Evolutionary conservation across 2,329 filamentous ascomycete species (phyloP).

Genomic region (Emericellopsis atlantica): DNA sequence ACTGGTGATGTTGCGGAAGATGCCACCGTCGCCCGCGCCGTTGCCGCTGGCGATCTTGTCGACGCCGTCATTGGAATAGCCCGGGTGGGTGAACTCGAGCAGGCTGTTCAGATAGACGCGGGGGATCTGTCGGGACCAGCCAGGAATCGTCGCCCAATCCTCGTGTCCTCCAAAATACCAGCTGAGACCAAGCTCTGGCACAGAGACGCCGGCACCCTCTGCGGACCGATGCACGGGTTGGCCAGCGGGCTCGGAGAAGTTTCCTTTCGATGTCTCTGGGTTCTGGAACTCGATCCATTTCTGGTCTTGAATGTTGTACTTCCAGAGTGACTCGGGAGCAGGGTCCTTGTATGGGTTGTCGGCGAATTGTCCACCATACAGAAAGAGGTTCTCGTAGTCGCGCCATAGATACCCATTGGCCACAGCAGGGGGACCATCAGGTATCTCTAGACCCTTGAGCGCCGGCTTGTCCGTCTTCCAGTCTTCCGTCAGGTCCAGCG

Average conservation of each 20-base stretch:
- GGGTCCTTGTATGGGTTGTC: slow-evolving; percentile 47
- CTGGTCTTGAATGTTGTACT: slow-evolving; percentile 48
- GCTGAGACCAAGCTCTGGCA: slow-evolving; percentile 56
- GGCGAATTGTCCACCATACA: slow-evolving; percentile 66
- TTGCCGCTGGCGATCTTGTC: slow-evolving; percentile 36
- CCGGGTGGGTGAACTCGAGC: slow-evolving; percentile 65
- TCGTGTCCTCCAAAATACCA: slow-evolving; percentile 74
- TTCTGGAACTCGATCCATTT: slow-evolving; percentile 51
- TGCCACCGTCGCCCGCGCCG: slow-evolving; percentile 47
- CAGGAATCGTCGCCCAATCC: slow-evolving; percentile 43
- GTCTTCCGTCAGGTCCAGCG: slow-evolving; percentile 58
- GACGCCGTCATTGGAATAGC: slow-evolving; percentile 51
- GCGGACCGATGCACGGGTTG: slow-evolving; percentile 53
- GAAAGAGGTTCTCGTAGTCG: slow-evolving; percentile 54
- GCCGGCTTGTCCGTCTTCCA: slow-evolving; percentile 56
- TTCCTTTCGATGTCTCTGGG: slow-evolving; percentile 50
- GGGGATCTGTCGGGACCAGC: slow-evolving; percentile 53
- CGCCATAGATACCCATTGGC: slow-evolving; percentile 68
- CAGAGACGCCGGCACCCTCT: slow-evolving; percentile 60
- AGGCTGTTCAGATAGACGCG: slow-evolving; percentile 63
- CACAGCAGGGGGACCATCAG: slow-evolving; percentile 58
- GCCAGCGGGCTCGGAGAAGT: slow-evolving; percentile 43
- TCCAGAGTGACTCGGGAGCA: slow-evolving; percentile 51
- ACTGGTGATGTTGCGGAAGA: slow-evolving; percentile 62
- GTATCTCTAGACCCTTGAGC: slow-evolving; percentile 47